A percentile compares a stretch with the other conserved stretches of the same genome.
Evolutionary conservation across 768 basidiomycete species (phyloP).

Genomic region (Lyophyllum shimeji): DNA sequence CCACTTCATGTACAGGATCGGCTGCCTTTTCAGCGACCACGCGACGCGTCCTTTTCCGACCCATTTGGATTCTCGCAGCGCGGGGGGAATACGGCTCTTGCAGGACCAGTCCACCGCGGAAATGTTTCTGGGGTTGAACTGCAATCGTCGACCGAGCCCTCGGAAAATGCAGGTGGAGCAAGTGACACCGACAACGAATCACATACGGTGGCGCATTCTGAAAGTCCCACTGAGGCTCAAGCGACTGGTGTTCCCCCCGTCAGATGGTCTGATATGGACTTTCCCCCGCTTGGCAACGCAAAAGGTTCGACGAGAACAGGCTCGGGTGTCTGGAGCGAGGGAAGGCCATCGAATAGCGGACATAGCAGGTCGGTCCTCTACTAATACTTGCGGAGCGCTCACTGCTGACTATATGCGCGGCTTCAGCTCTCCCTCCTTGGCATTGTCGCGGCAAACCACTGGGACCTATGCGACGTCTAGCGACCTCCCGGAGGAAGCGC

Average conservation of each 20-base stretch:
- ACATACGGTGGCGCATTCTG: conserved; percentile 2
- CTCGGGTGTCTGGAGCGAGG: conserved; percentile 27
- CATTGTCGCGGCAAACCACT: conserved; percentile 9
- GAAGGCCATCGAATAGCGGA: conserved; percentile 6
- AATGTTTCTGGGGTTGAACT: background rate
- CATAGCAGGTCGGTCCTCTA: conserved; percentile 9
- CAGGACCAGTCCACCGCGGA: background rate
- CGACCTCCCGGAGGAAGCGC: conserved; percentile 5
- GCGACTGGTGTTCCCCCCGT: conserved; percentile 7
- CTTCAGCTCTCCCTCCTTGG: conserved; percentile 15
- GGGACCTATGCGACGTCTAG: conserved; percentile 2
- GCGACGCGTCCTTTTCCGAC: conserved; percentile 8
- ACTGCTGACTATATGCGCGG: background rate
- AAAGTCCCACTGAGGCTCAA: background rate
- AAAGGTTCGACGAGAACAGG: conserved; percentile 22
- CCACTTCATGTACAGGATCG: conserved; percentile 30
- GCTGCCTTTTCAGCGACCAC: conserved; percentile 11
- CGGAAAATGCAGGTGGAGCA: conserved; percentile 1
- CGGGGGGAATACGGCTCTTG: background rate
- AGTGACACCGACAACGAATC: conserved; percentile 7
- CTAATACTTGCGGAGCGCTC: background rate
- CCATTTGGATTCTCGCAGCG: conserved; percentile 9
- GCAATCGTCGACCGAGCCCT: background rate
- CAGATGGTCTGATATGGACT: conserved; percentile 35
- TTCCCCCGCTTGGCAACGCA: conserved; percentile 33